Evolutionary conservation across 768 basidiomycete genomes (phyloP).

Genomic region (Vishniacozyma victoriae): DNA sequence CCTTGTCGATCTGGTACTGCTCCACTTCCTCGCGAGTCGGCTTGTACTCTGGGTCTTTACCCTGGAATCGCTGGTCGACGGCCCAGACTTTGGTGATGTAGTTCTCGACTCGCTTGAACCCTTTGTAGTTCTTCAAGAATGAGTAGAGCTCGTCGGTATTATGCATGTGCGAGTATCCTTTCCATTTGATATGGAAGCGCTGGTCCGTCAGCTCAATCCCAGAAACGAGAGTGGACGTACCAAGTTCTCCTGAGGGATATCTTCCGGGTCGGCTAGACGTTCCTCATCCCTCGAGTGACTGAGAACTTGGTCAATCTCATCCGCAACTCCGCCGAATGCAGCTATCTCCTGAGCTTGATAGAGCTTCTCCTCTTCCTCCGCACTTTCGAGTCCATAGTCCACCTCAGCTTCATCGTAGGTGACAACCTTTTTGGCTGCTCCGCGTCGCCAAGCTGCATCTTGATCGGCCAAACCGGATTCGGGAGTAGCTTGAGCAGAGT

Average conservation of each 20-base stretch:
- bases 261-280: slow-evolving; percentile 58
- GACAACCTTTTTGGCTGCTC: slow-evolving; percentile 34
- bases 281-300: slow-evolving; percentile 81
- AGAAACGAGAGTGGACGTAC: slow-evolving; percentile 50
- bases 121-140: slow-evolving; percentile 89
- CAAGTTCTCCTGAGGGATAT: slow-evolving; percentile 81
- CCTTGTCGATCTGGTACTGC: slow-evolving; percentile 78
- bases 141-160: slow-evolving; percentile 99
- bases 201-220: slow-evolving; percentile 41
- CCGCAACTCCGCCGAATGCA: slow-evolving; percentile 10
- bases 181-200: slow-evolving; percentile 99
- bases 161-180: slow-evolving; percentile 93
- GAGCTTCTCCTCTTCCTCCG: slow-evolving; percentile 20
- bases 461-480: slow-evolving; percentile 20
- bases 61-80: slow-evolving; percentile 65
- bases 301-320: slow-evolving; percentile 75
- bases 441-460: slow-evolving; percentile 29
- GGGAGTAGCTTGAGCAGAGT: slow-evolving; percentile 15
- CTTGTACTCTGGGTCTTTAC: slow-evolving; percentile 56
- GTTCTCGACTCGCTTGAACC: slow-evolving; percentile 95
- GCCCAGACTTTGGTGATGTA: slow-evolving; percentile 73
- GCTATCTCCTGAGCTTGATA: slow-evolving; percentile 2
- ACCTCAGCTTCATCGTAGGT: slow-evolving; percentile 42
- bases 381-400: slow-evolving; percentile 38
- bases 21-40: slow-evolving; percentile 77